Conservation (phyloP, 2,329 filamentous ascomycete species). For the Aureobasidium melanogenum region DNA sequence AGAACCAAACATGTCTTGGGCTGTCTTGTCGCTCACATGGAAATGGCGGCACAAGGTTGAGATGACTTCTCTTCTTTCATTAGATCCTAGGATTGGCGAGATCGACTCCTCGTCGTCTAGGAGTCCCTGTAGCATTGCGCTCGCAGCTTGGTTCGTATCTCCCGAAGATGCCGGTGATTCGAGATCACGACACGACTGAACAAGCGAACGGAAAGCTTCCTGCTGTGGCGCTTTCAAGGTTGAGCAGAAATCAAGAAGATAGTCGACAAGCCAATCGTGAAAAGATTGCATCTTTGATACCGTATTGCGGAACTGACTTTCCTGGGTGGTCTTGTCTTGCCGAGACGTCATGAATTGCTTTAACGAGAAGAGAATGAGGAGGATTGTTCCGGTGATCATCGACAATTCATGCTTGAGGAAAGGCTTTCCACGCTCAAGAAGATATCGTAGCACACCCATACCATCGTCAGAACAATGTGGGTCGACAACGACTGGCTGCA, state of each 20-base stretch:
- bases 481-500: constrained; percentile 71
- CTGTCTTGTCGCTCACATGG: constrained; percentile 46
- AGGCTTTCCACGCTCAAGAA: constrained; percentile 58
- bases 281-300: constrained; percentile 68
- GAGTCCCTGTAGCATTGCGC: constrained; percentile 68
- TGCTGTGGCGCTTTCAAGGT: constrained; percentile 21
- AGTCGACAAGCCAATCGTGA: constrained; percentile 66
- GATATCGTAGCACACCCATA: constrained; percentile 75
- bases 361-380: constrained; percentile 73
- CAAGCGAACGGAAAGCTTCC: constrained; percentile 54
- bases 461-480: constrained; percentile 85
- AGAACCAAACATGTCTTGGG: constrained; percentile 58
- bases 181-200: constrained; percentile 59
- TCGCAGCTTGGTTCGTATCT: constrained; percentile 64
- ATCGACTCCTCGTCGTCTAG: constrained; percentile 60
- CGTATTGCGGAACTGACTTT: constrained; percentile 70
- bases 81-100: constrained; percentile 57
- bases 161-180: constrained; percentile 60
- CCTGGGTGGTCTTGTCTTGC: constrained; percentile 73
- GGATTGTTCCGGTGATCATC: constrained; percentile 70
- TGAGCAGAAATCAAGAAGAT: constrained; percentile 50
- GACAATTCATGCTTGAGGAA: constrained; percentile 59
- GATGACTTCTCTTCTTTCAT: constrained; percentile 62
- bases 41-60: constrained; percentile 70
- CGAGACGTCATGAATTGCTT: constrained; percentile 65